A percentile compares a stretch with the other conserved stretches of the same genome.
phyloP scores from a whole-genome alignment of 305 asterid species.

The Rubia balearica region DNA sequence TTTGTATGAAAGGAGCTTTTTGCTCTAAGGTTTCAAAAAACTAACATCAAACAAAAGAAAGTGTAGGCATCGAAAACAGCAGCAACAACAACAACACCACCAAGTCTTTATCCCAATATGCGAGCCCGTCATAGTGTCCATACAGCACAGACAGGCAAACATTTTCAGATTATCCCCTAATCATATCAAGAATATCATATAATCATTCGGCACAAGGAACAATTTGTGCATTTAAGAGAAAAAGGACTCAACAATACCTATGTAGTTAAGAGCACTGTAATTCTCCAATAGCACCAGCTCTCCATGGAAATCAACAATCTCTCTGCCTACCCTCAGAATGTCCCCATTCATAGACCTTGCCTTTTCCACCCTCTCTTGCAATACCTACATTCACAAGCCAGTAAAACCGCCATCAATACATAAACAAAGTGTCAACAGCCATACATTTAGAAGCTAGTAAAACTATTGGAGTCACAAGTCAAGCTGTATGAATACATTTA shows the following conservation, averaged over 20 bases:
- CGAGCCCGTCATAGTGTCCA: too few relatives aligned
- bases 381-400: conserved; percentile 30
- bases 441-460: neutral
- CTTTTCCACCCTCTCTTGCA: conserved; percentile 51
- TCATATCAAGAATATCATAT: neutral
- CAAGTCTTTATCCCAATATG: neutral
- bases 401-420: neutral
- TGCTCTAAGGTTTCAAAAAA: too few relatives aligned
- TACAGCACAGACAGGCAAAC: neutral
- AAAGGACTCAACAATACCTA: conserved; percentile 33
- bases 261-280: conserved; percentile 85
- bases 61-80: neutral
- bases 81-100: neutral
- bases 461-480: neutral
- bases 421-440: neutral
- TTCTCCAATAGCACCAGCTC: conserved; percentile 77
- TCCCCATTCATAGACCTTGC: conserved; percentile 36
- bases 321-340: conserved; percentile 50
- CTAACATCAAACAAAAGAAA: neutral
- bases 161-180: neutral
- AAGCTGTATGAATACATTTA: neutral
- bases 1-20: too few relatives aligned
- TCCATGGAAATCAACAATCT: conserved; percentile 76
- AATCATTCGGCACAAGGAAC: too few relatives aligned
- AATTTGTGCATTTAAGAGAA: neutral